Evolutionary conservation across 306 rosid species (phyloP).

Genomic region (Malus orientalis): DNA sequence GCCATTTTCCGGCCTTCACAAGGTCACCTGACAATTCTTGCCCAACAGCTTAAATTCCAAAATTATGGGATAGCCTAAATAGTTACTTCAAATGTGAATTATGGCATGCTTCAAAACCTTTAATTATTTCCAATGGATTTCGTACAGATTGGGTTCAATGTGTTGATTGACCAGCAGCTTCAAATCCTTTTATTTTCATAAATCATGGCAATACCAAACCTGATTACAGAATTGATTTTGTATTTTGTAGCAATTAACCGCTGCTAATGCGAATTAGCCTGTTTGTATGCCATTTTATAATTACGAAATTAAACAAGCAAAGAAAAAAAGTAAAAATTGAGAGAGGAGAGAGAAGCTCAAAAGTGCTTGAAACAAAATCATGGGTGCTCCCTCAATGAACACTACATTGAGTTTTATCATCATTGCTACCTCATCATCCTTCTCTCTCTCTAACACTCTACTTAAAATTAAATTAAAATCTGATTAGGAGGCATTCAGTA

Average conservation of each 20-base stretch:
- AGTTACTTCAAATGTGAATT: no score
- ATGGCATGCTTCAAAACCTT: no score
- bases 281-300: no score
- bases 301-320: background rate
- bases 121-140: no score
- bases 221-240: background rate
- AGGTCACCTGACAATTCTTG: no score
- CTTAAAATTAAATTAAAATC: no score
- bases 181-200: background rate
- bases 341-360: constrained; percentile 49
- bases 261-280: background rate
- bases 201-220: no score
- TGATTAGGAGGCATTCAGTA: constrained; percentile 52
- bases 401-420: constrained; percentile 22
- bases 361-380: constrained; percentile 84
- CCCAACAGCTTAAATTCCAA: no score
- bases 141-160: no score
- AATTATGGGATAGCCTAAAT: no score
- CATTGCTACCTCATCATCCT: constrained; percentile 35
- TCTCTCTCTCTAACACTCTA: background rate
- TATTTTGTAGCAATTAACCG: background rate
- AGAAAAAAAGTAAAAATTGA: background rate
- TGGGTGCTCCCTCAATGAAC: constrained; percentile 31
- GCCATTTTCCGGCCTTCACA: no score
- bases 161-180: no score